Percentiles rank a stretch among this genome's conserved stretches.
phyloP scores from a whole-genome alignment of 2,329 filamentous ascomycete genomes.

The Aspergillus viridinutans region DNA sequence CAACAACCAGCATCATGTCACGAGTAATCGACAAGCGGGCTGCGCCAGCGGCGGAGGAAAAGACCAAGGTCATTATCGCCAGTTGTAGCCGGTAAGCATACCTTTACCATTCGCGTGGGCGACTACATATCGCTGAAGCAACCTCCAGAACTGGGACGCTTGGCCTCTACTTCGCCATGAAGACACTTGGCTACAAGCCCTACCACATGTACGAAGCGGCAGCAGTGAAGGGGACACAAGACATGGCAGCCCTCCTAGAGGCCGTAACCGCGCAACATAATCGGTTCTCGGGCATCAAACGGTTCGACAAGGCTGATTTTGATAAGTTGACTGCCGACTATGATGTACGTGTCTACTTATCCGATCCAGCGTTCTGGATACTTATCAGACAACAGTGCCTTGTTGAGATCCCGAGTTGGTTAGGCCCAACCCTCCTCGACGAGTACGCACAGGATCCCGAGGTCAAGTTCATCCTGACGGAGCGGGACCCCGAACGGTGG shows the following conservation, averaged over 20 bases:
- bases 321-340: conserved; percentile 18
- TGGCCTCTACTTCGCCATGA: conserved; percentile 18
- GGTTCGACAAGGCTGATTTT: conserved; percentile 11
- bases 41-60: conserved; percentile 10
- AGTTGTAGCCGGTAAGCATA: conserved; percentile 18
- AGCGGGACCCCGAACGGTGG: conserved; percentile 20
- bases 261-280: conserved; percentile 17
- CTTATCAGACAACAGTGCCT: conserved; percentile 10
- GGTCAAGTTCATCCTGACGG: conserved; percentile 24
- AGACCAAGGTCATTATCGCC: conserved; percentile 20
- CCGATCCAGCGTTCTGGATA: not conserved
- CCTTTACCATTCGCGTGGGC: not conserved
- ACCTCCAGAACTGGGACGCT: conserved; percentile 18
- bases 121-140: not conserved
- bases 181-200: conserved; percentile 20
- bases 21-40: conserved; percentile 17
- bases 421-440: conserved; percentile 14
- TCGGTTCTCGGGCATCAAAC: conserved; percentile 13
- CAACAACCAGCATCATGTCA: conserved; percentile 11
- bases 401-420: conserved; percentile 18
- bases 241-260: conserved; percentile 16
- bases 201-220: conserved; percentile 20
- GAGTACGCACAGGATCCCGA: conserved; percentile 18
- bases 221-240: conserved; percentile 3
- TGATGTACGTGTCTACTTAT: conserved; percentile 10